Base-by-base conservation (phyloP, 108 stramenopile genomes). In the Bacterosira constricta region DNA sequence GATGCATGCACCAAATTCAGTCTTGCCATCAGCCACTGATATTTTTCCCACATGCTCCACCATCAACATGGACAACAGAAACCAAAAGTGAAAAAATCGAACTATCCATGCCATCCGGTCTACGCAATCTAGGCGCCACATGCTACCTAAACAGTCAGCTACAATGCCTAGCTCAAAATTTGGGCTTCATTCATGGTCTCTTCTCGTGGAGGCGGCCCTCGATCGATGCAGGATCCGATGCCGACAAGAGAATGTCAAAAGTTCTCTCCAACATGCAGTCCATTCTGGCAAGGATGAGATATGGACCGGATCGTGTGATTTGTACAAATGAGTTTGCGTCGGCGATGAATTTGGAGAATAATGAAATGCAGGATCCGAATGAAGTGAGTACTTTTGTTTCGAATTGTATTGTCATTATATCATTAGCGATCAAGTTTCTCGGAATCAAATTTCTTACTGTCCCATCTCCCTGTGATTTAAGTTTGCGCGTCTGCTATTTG, bases 351-450 rank as follows among this genome's bases (percentile, higher is more conserved):
- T 39, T 95, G 15, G 88, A 95, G 34, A 86, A 92, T 68, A 52
- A 79, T 46, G 94, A 92, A 65, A 91, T 92, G 84, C 94, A 95
- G 73, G 94, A 95, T 76, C 94, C 94, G 17, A 95, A 95, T 72
- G 94, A 95, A 60, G 79, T 80, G 32, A 56, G 79, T 52, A n/a
- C n/a, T n/a, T n/a, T n/a, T n/a, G n/a, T n/a, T n/a, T n/a, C n/a
- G n/a, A n/a, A n/a, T n/a, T n/a, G n/a, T n/a, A n/a, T n/a, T n/a
- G n/a, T n/a, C 15, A 12, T 39, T n/a, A 54, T 57, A 58, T 25
- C 12, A 29, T 38, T 44, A n/a, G n/a, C n/a, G n/a, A n/a, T 27
- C 17, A 17, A 10, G 37, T 15, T 26, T 53, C 15, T 3, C 17
- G 17, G 2, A 50, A 36, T 15, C 49, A 35, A 10, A 42, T 53